Evolutionary conservation across 2,329 filamentous ascomycete species (phyloP), one percentile per base, ranked within the genome.

Genomic region (Xylariomycetidae sp.): DNA sequence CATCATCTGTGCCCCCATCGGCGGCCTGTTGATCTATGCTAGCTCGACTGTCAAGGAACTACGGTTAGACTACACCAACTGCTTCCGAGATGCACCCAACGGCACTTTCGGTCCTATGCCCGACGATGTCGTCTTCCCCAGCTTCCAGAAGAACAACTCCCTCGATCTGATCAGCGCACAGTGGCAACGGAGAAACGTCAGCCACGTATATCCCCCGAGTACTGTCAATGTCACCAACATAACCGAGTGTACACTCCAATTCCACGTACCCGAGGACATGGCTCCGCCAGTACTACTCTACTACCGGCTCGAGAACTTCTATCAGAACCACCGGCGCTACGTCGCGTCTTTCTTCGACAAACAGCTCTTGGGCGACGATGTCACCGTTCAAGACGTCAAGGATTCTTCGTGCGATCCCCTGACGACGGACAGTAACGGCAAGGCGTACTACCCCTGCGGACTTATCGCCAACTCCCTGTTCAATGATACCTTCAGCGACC

Each of bases 281-380:
- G 70, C 74, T 3, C 76, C 88, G 1, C 88, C 90, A 0, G 85
- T 98, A 9, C 75, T 90, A 40, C 79, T 96, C 61, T 98, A 95
- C 68, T 98, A 98, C 62, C 83, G 84, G 48, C 79, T 98, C 43
- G 90, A 87, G 37, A 95, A 96, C 64, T 98, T 98, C 66, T 96
- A 96, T 67, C 92, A 98, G 63, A 98, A 98, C 58, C 92, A 98
- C 58, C 83, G 92, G 46, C 82, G 90, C 60, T 98, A 98, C 49
- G 92, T 95, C 40, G 85, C 87, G 55, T 94, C 86, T 1, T 83
- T 94, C 52, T 83, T 89, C 53, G 73, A 81, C 37, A 71, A 85
- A 32, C 92, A 98, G 61, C 70, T 98, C 33, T 64, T 82, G 46
- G 92, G 89, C 28, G 67, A 78, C 5, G 71, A 70, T 9, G 72